Conservation (phyloP, 2,329 filamentous ascomycete genomes). For the Tolypocladium nubicola region DNA sequence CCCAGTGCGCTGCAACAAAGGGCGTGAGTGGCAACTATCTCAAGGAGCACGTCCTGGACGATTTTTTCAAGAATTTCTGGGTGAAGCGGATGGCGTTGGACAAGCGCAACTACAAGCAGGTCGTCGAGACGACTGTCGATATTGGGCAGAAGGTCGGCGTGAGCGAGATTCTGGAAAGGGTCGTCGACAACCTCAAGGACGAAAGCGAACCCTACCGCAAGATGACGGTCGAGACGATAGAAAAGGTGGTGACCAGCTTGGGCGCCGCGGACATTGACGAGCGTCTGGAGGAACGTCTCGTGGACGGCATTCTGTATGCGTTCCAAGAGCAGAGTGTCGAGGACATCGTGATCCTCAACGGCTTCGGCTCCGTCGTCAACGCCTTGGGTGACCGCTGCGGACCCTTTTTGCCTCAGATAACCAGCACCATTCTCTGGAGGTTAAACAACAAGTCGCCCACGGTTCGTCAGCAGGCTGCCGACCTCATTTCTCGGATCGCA, state of each 20-base stretch:
- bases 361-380: constrained; percentile 95
- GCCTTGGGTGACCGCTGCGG: constrained; percentile 89
- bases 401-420: constrained; percentile 92
- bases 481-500: constrained; percentile 91
- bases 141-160: constrained; percentile 97
- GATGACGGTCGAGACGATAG: constrained; percentile 97
- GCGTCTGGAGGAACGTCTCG: constrained; percentile 81
- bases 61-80: constrained; percentile 99
- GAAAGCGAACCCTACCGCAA: constrained; percentile 97
- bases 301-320: constrained; percentile 88
- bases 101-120: constrained; percentile 94
- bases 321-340: constrained; percentile 98
- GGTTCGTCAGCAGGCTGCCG: constrained; percentile 91
- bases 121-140: constrained; percentile 96
- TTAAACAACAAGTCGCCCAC: constrained; percentile 97
- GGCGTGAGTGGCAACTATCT: constrained; percentile 92
- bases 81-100: constrained; percentile 93
- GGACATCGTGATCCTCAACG: constrained; percentile 91
- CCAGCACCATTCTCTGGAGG: constrained; percentile 90
- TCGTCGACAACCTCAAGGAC: constrained; percentile 93
- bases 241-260: constrained; percentile 88
- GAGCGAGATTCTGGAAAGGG: constrained; percentile 84
- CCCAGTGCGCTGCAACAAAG: constrained; percentile 87
- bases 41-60: constrained; percentile 87
- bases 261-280: constrained; percentile 92